Percentiles rank a stretch among this genome's conserved stretches.
Conservation (phyloP, 106 monocot species). For the Dioscorea zingiberensis region DNA sequence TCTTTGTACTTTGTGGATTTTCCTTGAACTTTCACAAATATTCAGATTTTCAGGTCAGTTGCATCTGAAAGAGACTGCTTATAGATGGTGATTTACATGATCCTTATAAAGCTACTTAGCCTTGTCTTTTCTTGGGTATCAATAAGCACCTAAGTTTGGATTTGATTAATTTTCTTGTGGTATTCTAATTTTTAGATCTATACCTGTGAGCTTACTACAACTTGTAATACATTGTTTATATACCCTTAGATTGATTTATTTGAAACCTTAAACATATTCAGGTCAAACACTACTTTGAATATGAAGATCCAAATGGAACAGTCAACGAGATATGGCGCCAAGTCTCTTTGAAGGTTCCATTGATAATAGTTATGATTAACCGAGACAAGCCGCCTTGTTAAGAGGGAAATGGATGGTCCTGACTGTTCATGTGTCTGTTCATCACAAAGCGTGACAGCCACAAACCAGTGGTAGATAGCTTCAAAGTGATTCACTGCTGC, state of each 20-base stretch:
- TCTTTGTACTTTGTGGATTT: too few relatives aligned
- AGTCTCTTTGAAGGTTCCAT: constrained; percentile 68
- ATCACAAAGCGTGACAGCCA: constrained; percentile 15
- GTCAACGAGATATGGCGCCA: constrained; percentile 95
- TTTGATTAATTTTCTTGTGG: too few relatives aligned
- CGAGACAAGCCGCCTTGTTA: constrained; percentile 76
- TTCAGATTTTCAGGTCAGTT: too few relatives aligned
- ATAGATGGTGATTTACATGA: too few relatives aligned
- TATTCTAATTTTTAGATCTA: too few relatives aligned
- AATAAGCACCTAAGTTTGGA: too few relatives aligned
- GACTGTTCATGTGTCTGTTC: constrained; percentile 77
- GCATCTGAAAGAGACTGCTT: too few relatives aligned
- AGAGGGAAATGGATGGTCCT: constrained; percentile 24
- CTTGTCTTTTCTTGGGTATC: too few relatives aligned
- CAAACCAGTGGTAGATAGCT: neutral
- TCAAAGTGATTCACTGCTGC: neutral
- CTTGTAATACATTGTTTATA: neutral
- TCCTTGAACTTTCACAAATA: too few relatives aligned
- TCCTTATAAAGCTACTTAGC: too few relatives aligned
- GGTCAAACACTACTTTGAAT: constrained; percentile 86
- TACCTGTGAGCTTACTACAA: too few relatives aligned
- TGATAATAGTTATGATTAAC: constrained; percentile 89
- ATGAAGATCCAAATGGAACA: constrained; percentile 84
- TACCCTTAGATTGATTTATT: neutral
- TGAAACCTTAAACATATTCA: constrained; percentile 11